Conservation (phyloP, 306 rosid species). For the Myrica gale region DNA sequence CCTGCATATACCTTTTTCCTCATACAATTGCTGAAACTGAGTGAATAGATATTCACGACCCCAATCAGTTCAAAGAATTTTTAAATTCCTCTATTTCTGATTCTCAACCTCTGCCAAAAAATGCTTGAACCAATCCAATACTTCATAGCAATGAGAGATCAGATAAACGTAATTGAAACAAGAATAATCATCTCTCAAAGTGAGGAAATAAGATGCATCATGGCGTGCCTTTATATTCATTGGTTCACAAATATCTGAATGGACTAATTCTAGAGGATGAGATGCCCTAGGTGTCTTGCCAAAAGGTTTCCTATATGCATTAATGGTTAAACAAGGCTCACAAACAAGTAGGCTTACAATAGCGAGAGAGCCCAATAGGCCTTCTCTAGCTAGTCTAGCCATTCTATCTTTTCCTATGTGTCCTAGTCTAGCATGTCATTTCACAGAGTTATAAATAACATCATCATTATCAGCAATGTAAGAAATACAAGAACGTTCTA, state of each 20-base stretch:
- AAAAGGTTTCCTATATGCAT: background rate
- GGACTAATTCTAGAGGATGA: background rate
- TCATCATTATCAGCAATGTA: no score
- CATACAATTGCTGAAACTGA: background rate
- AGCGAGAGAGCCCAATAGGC: background rate
- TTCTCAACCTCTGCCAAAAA: background rate
- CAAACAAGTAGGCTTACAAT: no score
- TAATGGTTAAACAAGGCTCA: no score
- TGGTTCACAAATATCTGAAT: no score
- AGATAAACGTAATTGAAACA: background rate
- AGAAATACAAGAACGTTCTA: no score
- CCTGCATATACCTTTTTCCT: no score
- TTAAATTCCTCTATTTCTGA: background rate
- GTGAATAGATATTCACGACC: background rate
- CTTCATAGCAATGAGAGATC: background rate
- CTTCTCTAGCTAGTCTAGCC: background rate
- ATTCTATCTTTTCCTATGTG: background rate
- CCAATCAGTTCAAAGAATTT: background rate
- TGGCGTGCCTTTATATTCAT: no score
- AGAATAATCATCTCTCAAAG: background rate
- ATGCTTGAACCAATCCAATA: background rate
- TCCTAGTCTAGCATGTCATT: background rate
- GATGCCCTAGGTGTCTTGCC: background rate
- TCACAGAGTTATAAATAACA: no score
- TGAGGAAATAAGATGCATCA: background rate